These are phyloP conservation scores for Fusarium hainanense DNA, from an alignment of 2,329 filamentous ascomycete genomes.

Conservation along the genomic window DNA sequence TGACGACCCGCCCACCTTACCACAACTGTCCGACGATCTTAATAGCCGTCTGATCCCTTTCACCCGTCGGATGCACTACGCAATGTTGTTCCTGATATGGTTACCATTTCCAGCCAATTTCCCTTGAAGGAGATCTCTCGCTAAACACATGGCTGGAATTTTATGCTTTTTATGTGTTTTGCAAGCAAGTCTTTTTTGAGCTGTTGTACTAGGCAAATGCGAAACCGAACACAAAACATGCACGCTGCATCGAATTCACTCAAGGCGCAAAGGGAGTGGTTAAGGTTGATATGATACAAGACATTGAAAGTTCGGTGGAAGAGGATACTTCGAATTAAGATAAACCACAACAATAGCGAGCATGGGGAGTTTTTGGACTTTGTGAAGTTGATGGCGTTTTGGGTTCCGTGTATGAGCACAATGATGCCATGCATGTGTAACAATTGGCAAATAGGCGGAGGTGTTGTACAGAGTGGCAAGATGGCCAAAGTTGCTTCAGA, in stretches of 20 bases:
- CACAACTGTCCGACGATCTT: slow-evolving; percentile 21
- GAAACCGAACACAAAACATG: slow-evolving; percentile 32
- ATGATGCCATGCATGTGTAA: slow-evolving; percentile 32
- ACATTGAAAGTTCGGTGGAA: background rate
- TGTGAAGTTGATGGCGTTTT: slow-evolving; percentile 27
- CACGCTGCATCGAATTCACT: slow-evolving; percentile 13
- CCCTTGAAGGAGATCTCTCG: slow-evolving; percentile 32
- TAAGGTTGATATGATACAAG: slow-evolving; percentile 9
- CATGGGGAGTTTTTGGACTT: slow-evolving; percentile 35
- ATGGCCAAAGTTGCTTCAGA: background rate
- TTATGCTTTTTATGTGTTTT: slow-evolving; percentile 31
- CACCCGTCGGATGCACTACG: slow-evolving; percentile 17
- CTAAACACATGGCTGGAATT: slow-evolving; percentile 28
- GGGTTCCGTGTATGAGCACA: slow-evolving; percentile 33
- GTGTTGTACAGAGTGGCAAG: background rate
- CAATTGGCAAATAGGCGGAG: slow-evolving; percentile 10
- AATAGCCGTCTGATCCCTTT: slow-evolving; percentile 20
- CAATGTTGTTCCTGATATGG: slow-evolving; percentile 25
- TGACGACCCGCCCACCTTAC: slow-evolving; percentile 20
- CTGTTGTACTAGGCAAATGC: slow-evolving; percentile 16
- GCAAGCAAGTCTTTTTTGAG: slow-evolving; percentile 29
- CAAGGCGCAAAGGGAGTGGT: slow-evolving; percentile 29
- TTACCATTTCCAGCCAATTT: slow-evolving; percentile 23
- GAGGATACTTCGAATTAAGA: slow-evolving; percentile 25
- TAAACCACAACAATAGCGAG: slow-evolving; percentile 38